Percentiles rank a stretch among this genome's conserved stretches.
These are phyloP conservation scores for Rhododendron simsii DNA, from an alignment of 148 eudicot genomes.

Conservation along the genomic window DNA sequence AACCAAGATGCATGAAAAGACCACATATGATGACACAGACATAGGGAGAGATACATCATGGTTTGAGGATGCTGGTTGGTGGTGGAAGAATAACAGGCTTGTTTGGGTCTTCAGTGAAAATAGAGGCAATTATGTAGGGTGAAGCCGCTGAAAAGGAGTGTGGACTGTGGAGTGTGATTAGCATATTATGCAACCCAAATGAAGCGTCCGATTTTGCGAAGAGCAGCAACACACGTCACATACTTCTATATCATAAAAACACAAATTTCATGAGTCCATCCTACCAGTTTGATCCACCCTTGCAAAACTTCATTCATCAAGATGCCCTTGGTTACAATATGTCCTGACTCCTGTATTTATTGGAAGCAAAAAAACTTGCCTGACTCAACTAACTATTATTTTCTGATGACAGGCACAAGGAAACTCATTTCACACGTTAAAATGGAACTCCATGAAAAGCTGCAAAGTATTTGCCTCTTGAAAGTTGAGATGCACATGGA, in stretches of 20 bases:
- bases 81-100: not conserved
- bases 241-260: too few species aligned
- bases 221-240: not conserved
- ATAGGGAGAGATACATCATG: not conserved
- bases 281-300: not conserved
- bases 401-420: not conserved
- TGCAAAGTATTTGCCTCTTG: not conserved
- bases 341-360: not conserved
- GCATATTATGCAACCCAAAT: not conserved
- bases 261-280: not conserved
- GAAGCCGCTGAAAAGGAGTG: not conserved
- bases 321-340: not conserved
- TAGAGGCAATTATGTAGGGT: not conserved
- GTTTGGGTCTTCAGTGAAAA: not conserved
- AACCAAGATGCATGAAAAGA: not conserved
- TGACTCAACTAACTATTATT: not conserved
- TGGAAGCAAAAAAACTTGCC: not conserved
- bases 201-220: not conserved
- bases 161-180: not conserved
- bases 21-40: not conserved
- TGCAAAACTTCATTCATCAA: not conserved
- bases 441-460: not conserved
- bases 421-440: not conserved
- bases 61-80: not conserved
- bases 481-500: not conserved